Evolutionary conservation across 768 basidiomycete species (phyloP).

Genomic region (Tylopilus sp.): DNA sequence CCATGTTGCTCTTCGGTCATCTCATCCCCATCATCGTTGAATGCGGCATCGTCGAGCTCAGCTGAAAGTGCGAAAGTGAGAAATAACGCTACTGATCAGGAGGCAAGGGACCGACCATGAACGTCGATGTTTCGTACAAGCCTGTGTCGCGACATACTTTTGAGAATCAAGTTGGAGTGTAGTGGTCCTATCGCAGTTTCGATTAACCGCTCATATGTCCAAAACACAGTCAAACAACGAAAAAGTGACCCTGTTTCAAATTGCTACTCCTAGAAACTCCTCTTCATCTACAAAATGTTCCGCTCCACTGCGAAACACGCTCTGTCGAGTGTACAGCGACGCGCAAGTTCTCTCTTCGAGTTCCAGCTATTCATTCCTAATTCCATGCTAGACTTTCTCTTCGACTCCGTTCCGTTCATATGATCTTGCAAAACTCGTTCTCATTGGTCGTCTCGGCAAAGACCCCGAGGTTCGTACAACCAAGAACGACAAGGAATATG

Average conservation of each 20-base stretch:
- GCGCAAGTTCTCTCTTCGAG: constrained; percentile 40
- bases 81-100: background rate
- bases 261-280: background rate
- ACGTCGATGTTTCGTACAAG: constrained; percentile 84
- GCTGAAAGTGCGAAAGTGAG: constrained; percentile 41
- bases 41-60: constrained; percentile 79
- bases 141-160: constrained; percentile 86
- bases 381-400: constrained; percentile 54
- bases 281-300: constrained; percentile 42
- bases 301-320: constrained; percentile 42
- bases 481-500: constrained; percentile 74
- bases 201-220: no score
- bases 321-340: constrained; percentile 38
- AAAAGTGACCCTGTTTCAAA: background rate
- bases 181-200: no score
- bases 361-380: background rate
- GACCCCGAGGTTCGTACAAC: constrained; percentile 70
- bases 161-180: no score
- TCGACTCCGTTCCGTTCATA: constrained; percentile 49
- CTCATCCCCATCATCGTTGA: constrained; percentile 76
- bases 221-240: constrained; percentile 22
- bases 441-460: constrained; percentile 69
- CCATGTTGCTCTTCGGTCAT: constrained; percentile 84
- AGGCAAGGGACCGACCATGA: constrained; percentile 41
- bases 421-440: constrained; percentile 72